Conservation (phyloP, 371 early-diverging fungal genomes). For the Mucor saturninus region DNA sequence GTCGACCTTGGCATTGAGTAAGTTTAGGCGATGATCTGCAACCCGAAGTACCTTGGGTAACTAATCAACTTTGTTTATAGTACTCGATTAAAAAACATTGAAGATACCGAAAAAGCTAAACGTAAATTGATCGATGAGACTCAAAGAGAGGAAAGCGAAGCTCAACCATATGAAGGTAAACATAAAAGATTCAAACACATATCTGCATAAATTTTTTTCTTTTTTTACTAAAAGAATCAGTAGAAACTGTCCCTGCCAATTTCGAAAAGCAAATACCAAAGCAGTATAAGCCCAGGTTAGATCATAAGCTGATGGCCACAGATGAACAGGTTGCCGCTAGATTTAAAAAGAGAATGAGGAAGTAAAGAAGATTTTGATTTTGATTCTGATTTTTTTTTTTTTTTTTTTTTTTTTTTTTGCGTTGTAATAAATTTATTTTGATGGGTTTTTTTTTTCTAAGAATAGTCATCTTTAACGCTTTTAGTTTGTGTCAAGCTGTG, state of each 20-base stretch:
- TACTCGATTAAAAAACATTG: slow-evolving; percentile 78
- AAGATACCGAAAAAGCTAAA: slow-evolving; percentile 85
- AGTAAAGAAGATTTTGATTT: slow-evolving; percentile 16
- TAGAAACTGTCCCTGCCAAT: slow-evolving; percentile 36
- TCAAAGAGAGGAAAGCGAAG: slow-evolving; percentile 17
- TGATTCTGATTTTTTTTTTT: too few relatives aligned
- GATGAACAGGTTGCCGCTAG: slow-evolving; percentile 82
- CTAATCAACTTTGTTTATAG: slow-evolving; percentile 35
- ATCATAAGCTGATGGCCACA: slow-evolving; percentile 69
- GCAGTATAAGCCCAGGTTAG: slow-evolving; percentile 37
- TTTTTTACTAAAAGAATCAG: neutral
- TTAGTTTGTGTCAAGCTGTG: too few relatives aligned
- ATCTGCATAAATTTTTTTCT: neutral
- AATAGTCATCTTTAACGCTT: too few relatives aligned
- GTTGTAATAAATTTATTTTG: too few relatives aligned
- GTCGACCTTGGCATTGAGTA: slow-evolving; percentile 90
- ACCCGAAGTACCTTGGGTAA: neutral
- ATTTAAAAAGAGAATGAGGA: slow-evolving; percentile 80
- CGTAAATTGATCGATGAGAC: slow-evolving; percentile 57
- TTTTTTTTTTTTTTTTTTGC: too few relatives aligned
- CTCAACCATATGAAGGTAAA: slow-evolving; percentile 3
- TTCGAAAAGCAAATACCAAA: slow-evolving; percentile 44
- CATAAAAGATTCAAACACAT: slow-evolving; percentile 9
- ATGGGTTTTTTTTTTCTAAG: too few relatives aligned
- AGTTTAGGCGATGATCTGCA: slow-evolving; percentile 17